Conservation (phyloP, 176 grass and related monocot species). For the Oryza rufipogon region DNA sequence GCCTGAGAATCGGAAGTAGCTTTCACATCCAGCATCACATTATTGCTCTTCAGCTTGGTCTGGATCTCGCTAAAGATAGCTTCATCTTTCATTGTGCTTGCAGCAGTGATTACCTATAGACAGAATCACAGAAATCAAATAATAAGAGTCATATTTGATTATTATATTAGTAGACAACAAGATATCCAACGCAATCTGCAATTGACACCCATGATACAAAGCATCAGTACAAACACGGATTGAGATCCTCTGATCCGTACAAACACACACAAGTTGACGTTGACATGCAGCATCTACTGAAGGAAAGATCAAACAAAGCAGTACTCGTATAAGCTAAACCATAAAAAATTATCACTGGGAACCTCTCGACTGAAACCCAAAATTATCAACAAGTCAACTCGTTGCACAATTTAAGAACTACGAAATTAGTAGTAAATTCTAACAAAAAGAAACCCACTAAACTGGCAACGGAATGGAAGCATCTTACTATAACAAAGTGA, state of each 20-base stretch:
- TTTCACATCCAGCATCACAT: slow-evolving; percentile 56
- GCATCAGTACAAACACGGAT: too few relatives aligned
- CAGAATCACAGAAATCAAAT: neutral
- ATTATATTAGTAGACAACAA: neutral
- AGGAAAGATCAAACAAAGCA: too few relatives aligned
- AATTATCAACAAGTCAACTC: neutral
- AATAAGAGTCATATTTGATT: slow-evolving; percentile 13
- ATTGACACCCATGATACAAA: too few relatives aligned
- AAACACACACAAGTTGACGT: neutral
- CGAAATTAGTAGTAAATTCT: neutral
- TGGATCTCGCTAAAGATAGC: slow-evolving; percentile 60
- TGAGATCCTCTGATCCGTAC: too few relatives aligned
- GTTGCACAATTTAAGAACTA: neutral
- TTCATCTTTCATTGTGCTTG: slow-evolving; percentile 60
- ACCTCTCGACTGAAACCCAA: neutral
- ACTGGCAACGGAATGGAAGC: neutral
- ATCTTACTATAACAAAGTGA: neutral
- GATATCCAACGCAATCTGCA: too few relatives aligned
- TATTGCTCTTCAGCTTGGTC: slow-evolving; percentile 64
- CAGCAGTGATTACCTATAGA: slow-evolving; percentile 52
- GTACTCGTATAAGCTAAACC: neutral
- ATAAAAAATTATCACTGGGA: neutral
- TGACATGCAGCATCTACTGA: neutral
- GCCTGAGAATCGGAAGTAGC: slow-evolving; percentile 63
- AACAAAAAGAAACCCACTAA: neutral